Conservation (phyloP, 2,329 filamentous ascomycete genomes). For the Cladophialophora chaetospira region DNA sequence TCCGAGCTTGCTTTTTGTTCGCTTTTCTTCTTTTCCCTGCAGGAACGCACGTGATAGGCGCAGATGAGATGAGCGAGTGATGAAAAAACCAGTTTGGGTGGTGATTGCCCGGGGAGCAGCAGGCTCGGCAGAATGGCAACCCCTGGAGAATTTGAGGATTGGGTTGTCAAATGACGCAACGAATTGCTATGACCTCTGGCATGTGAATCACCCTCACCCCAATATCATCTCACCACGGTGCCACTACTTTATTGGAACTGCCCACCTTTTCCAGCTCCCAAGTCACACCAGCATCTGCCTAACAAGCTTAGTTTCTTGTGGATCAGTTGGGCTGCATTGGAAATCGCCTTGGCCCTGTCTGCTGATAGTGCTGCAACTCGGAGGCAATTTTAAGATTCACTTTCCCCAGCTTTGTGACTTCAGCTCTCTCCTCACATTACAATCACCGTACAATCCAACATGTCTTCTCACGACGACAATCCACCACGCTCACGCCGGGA, state of each 20-base stretch:
- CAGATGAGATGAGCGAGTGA: background rate
- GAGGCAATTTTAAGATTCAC: background rate
- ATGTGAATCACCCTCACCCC: background rate
- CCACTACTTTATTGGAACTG: background rate
- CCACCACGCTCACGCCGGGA: constrained; percentile 22
- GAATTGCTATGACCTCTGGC: background rate
- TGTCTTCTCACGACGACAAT: constrained; percentile 28
- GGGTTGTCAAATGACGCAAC: constrained; percentile 3
- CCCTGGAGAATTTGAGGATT: background rate
- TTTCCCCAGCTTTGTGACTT: background rate
- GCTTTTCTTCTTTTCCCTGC: background rate
- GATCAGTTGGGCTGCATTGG: constrained; percentile 1
- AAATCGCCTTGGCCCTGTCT: background rate
- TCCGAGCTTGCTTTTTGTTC: background rate
- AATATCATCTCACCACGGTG: background rate
- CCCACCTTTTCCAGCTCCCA: background rate
- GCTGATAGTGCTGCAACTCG: background rate
- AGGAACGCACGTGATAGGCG: background rate
- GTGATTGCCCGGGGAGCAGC: background rate
- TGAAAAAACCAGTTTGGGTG: background rate
- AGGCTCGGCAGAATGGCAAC: background rate
- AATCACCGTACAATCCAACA: constrained; percentile 6
- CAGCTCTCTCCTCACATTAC: background rate
- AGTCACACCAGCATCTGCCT: background rate
- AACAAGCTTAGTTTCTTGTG: background rate